Conservation (phyloP, 2,329 filamentous ascomycete genomes). For the Aspergillus sp. region DNA sequence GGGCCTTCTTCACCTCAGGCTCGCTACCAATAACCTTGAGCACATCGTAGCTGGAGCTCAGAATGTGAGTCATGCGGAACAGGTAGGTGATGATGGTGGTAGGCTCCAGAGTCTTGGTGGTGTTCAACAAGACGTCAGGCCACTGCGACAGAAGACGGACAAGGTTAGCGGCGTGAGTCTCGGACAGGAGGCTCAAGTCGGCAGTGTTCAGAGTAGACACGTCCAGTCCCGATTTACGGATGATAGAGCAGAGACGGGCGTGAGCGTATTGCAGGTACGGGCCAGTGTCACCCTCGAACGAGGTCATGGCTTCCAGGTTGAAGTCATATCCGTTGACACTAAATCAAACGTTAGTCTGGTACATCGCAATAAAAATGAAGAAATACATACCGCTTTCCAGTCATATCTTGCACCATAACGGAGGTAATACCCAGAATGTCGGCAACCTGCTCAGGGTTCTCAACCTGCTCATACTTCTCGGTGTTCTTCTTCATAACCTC, state of each 20-base stretch:
- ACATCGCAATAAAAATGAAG: constrained; percentile 25
- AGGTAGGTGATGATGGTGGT: constrained; percentile 63
- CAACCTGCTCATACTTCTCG: constrained; percentile 84
- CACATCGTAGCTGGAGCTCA: constrained; percentile 59
- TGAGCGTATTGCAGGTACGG: constrained; percentile 63
- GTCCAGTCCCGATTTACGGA: constrained; percentile 50
- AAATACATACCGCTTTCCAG: constrained; percentile 70
- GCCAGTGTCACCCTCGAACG: constrained; percentile 62
- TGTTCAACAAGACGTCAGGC: constrained; percentile 60
- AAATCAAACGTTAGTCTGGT: constrained; percentile 36
- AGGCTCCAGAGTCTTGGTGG: constrained; percentile 63
- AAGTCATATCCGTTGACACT: constrained; percentile 62
- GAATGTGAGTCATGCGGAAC: constrained; percentile 61
- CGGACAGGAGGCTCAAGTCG: constrained; percentile 57
- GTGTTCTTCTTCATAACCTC: constrained; percentile 91
- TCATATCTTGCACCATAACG: constrained; percentile 98
- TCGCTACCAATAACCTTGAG: constrained; percentile 59
- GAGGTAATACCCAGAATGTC: constrained; percentile 88
- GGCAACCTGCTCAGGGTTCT: constrained; percentile 73
- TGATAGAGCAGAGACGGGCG: constrained; percentile 55
- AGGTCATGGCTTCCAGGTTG: constrained; percentile 62
- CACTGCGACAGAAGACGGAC: constrained; percentile 59
- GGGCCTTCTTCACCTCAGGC: constrained; percentile 52
- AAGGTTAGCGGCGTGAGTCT: constrained; percentile 58
- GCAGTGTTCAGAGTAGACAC: constrained; percentile 47